Evolutionary conservation across 2,329 filamentous ascomycete genomes (phyloP).

Genomic region (Monosporascus sp.): DNA sequence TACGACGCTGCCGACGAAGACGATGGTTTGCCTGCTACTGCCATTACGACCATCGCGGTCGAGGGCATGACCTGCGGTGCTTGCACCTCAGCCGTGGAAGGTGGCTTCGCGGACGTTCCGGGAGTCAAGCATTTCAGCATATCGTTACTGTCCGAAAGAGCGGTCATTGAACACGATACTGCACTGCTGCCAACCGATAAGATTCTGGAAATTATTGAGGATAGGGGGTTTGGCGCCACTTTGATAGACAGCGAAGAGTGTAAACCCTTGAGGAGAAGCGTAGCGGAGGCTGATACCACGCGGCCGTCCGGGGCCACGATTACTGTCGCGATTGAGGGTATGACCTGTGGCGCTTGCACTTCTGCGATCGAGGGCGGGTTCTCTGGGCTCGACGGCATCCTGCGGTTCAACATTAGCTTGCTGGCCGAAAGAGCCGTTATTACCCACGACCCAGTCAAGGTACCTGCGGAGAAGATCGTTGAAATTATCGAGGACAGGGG

Average conservation of each 20-base stretch:
- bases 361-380: slow-evolving; percentile 85
- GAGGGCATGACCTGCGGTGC: slow-evolving; percentile 90
- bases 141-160: slow-evolving; percentile 76
- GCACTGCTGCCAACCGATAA: slow-evolving; percentile 44
- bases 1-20: slow-evolving; percentile 31
- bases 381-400: slow-evolving; percentile 66
- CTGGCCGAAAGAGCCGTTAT: slow-evolving; percentile 88
- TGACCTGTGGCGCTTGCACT: slow-evolving; percentile 97
- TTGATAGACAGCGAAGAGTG: slow-evolving; percentile 65
- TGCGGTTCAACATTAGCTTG: slow-evolving; percentile 92
- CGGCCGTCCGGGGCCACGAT: slow-evolving; percentile 57
- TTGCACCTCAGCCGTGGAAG: slow-evolving; percentile 80
- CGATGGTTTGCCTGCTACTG: slow-evolving; percentile 29
- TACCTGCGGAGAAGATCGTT: slow-evolving; percentile 68
- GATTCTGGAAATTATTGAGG: slow-evolving; percentile 58
- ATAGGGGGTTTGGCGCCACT: slow-evolving; percentile 74
- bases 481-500: slow-evolving; percentile 85
- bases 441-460: slow-evolving; percentile 68
- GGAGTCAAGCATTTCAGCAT: slow-evolving; percentile 76
- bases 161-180: slow-evolving; percentile 77
- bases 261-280: slow-evolving; percentile 29
- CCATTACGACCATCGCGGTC: slow-evolving; percentile 71
- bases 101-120: slow-evolving; percentile 68
- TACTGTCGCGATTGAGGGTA: slow-evolving; percentile 85
- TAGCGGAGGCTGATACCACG: slow-evolving; percentile 20